phyloP scores from a whole-genome alignment of 768 basidiomycete genomes.

The Candolleomyces efflorescens region DNA sequence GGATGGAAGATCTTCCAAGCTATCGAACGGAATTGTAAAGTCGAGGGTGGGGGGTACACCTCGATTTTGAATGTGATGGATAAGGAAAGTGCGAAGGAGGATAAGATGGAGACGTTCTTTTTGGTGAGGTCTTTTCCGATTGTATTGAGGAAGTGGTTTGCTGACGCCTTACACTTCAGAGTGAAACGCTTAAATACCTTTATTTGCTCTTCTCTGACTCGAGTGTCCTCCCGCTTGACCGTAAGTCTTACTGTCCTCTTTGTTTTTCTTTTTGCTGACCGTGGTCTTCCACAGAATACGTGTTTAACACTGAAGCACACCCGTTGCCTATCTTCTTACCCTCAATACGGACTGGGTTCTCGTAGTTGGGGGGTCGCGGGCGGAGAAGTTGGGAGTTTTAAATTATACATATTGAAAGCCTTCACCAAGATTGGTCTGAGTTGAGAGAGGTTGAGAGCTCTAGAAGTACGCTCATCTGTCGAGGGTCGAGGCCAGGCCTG shows the following conservation, averaged over 20 bases:
- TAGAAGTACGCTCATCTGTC: no score
- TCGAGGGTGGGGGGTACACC: conserved; percentile 81
- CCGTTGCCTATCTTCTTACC: conserved; percentile 61
- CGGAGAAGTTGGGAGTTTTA: no score
- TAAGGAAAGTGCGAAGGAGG: conserved; percentile 61
- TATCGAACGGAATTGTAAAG: conserved; percentile 77
- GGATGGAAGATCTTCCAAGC: conserved; percentile 91
- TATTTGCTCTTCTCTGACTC: conserved; percentile 82
- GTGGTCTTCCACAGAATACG: conserved; percentile 68
- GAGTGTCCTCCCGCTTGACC: conserved; percentile 62
- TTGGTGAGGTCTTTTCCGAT: conserved; percentile 51
- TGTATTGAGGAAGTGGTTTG: not conserved
- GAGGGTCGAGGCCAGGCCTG: no score
- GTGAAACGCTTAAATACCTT: conserved; percentile 89
- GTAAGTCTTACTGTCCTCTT: conserved; percentile 39
- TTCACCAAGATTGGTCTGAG: no score
- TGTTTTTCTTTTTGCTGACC: not conserved
- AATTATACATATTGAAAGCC: no score
- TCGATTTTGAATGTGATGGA: conserved; percentile 82
- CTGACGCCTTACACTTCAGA: conserved; percentile 34
- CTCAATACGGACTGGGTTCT: not conserved
- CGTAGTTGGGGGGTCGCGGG: no score
- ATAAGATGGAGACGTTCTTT: conserved; percentile 96
- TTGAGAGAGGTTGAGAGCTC: no score
- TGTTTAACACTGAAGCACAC: conserved; percentile 85